Conservation (phyloP, 2,329 filamentous ascomycete species). For the Incumbomyces delicatus region DNA sequence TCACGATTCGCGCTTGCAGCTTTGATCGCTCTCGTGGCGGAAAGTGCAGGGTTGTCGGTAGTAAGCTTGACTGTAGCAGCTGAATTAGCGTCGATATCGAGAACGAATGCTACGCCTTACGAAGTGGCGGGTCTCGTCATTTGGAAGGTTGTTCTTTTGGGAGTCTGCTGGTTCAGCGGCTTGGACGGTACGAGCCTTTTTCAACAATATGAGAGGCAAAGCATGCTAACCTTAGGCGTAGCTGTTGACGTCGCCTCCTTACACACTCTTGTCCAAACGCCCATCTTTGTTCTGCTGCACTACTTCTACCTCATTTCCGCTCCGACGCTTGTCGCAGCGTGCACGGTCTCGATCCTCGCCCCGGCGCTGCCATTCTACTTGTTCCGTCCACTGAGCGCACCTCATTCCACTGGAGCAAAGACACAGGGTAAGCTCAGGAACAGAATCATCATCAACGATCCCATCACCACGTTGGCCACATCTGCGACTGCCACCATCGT, state of each 20-base stretch:
- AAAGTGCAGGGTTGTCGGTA: slow-evolving; percentile 54
- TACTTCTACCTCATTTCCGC: slow-evolving; percentile 66
- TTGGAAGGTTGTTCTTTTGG: slow-evolving; percentile 56
- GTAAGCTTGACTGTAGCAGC: slow-evolving; percentile 50
- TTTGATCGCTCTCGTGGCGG: slow-evolving; percentile 51
- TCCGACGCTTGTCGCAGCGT: slow-evolving; percentile 49
- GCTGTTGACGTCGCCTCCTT: slow-evolving; percentile 59
- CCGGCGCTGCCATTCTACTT: slow-evolving; percentile 65
- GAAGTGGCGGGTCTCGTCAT: slow-evolving; percentile 49
- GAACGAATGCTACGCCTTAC: slow-evolving; percentile 51
- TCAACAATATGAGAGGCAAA: background rate
- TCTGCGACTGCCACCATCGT: slow-evolving; percentile 60
- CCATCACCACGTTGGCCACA: slow-evolving; percentile 53
- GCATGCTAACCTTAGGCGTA: slow-evolving; percentile 14
- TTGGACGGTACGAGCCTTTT: slow-evolving; percentile 47
- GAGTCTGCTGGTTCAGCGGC: slow-evolving; percentile 60
- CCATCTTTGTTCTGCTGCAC: slow-evolving; percentile 63
- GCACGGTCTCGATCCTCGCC: slow-evolving; percentile 59
- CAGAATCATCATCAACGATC: slow-evolving; percentile 55
- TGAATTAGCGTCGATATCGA: slow-evolving; percentile 59
- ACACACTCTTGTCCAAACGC: slow-evolving; percentile 62
- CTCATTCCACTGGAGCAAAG: slow-evolving; percentile 14
- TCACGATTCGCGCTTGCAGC: slow-evolving; percentile 38
- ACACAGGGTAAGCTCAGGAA: slow-evolving; percentile 41
- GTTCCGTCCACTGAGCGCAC: slow-evolving; percentile 51